Percentiles rank a stretch among this genome's conserved stretches.
These are phyloP conservation scores for Collybiopsis confluens DNA, from an alignment of 768 basidiomycete genomes.

Conservation along the genomic window DNA sequence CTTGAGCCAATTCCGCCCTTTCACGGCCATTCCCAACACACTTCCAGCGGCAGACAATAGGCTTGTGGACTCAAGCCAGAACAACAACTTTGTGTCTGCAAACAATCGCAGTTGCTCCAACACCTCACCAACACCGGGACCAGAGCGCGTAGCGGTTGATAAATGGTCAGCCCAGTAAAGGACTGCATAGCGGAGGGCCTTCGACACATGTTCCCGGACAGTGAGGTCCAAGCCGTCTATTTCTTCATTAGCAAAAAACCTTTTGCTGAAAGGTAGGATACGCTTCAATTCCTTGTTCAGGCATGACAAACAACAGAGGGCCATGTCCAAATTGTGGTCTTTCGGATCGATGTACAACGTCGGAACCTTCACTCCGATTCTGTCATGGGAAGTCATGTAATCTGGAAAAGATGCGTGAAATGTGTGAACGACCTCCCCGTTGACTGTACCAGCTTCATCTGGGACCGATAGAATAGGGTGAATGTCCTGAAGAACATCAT, in stretches of 20 bases:
- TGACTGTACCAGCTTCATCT: neutral
- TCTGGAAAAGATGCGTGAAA: slow-evolving; percentile 3
- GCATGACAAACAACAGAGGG: neutral
- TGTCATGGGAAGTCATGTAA: neutral
- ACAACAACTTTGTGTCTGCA: neutral
- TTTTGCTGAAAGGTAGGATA: neutral
- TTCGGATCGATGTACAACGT: neutral
- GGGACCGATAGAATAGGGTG: neutral
- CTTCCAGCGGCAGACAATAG: neutral
- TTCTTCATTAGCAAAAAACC: neutral
- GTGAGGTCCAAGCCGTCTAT: neutral
- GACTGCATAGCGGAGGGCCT: neutral
- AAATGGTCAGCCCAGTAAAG: slow-evolving; percentile 2
- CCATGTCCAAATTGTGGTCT: neutral
- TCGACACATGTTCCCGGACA: neutral
- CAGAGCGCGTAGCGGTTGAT: neutral
- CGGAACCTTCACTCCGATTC: neutral
- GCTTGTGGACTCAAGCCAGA: slow-evolving; percentile 1
- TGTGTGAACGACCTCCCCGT: neutral
- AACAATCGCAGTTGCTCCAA: neutral
- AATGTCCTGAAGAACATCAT: neutral
- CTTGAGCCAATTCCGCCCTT: neutral
- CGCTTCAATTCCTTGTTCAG: slow-evolving; percentile 2
- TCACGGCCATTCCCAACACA: neutral
- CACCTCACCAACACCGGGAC: neutral